These are phyloP conservation scores for Saitozyma sp. DNA, from an alignment of 768 basidiomycete genomes.

Conservation along the genomic window DNA sequence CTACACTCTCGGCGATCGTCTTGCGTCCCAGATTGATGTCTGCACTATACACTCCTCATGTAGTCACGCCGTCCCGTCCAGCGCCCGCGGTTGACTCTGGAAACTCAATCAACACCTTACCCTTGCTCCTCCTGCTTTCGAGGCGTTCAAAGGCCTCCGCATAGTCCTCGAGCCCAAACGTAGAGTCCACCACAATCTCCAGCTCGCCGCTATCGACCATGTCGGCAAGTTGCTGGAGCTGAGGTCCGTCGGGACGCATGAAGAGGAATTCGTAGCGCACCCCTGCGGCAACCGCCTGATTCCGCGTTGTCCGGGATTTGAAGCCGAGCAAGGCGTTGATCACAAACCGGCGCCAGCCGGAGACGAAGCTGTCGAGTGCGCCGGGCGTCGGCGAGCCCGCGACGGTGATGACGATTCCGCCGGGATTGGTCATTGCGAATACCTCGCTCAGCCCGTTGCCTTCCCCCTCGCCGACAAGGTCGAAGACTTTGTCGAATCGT, in stretches of 20 bases:
- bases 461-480: not conserved
- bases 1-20: not conserved
- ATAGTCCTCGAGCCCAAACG: not conserved
- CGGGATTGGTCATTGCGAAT: not conserved
- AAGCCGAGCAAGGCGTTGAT: not conserved
- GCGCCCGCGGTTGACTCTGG: not conserved
- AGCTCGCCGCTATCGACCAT: not conserved
- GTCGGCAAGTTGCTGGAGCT: not conserved
- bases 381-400: not conserved
- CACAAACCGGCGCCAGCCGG: not conserved
- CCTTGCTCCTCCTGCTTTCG: not conserved
- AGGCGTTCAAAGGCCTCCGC: not conserved
- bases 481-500: conserved; percentile 3
- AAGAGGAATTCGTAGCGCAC: conserved; percentile 1
- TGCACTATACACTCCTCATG: no score
- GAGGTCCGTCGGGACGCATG: not conserved
- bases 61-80: no score
- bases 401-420: not conserved
- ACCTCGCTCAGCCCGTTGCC: not conserved
- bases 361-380: not conserved
- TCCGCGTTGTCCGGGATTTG: not conserved
- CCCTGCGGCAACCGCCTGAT: not conserved
- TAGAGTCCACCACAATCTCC: not conserved
- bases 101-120: conserved; percentile 2
- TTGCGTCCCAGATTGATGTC: not conserved